Conservation (phyloP, 2,329 filamentous ascomycete genomes). For the Aspergillus brasiliensis region DNA sequence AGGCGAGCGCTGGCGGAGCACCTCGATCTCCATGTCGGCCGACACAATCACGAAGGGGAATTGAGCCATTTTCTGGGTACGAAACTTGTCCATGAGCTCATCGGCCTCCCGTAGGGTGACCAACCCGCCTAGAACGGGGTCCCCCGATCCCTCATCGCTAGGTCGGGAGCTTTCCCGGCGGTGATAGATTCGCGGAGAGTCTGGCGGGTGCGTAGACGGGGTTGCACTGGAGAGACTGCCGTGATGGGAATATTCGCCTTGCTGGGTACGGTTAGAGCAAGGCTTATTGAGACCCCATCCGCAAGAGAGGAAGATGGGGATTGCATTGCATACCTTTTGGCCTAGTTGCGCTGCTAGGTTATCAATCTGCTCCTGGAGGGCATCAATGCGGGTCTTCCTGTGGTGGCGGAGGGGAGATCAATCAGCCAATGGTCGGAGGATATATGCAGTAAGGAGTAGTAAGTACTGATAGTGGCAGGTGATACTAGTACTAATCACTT, state of each 20-base stretch:
- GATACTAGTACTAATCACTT: no score
- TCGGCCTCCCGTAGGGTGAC: background rate
- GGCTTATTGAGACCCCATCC: no score
- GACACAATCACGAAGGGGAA: constrained; percentile 15
- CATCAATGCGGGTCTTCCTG: constrained; percentile 10
- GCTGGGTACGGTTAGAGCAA: background rate
- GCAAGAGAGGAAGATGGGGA: no score
- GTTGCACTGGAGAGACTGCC: background rate
- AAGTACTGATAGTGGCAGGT: no score
- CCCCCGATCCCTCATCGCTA: background rate
- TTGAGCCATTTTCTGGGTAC: constrained; percentile 13
- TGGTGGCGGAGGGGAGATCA: background rate
- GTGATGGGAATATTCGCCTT: background rate
- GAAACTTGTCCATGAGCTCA: constrained; percentile 10
- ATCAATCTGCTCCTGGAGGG: constrained; percentile 12
- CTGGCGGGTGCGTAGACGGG: background rate
- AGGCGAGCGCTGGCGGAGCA: constrained; percentile 2
- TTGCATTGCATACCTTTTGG: background rate
- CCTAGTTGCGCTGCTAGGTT: constrained; percentile 3
- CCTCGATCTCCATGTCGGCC: background rate
- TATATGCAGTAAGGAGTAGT: background rate
- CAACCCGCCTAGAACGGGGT: background rate
- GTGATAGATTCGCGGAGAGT: background rate
- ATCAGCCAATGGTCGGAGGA: background rate
- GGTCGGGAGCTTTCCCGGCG: background rate